Conservation (phyloP, 768 basidiomycete species). For the Hypholoma fasciculare region DNA sequence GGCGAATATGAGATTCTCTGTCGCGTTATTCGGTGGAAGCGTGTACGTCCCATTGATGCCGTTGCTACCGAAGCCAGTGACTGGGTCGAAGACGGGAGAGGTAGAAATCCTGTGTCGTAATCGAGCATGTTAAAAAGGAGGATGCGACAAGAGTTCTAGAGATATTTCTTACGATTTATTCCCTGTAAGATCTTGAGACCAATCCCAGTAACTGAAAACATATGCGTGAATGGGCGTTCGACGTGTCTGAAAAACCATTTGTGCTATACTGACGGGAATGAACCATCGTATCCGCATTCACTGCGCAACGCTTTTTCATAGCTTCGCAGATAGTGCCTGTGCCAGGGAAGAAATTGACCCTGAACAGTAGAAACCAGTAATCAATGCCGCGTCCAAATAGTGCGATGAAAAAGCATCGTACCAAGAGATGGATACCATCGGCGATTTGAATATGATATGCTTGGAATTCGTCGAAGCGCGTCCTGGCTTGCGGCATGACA, state of each 20-base stretch:
- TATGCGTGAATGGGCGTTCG: neutral
- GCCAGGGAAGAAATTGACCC: constrained; percentile 38
- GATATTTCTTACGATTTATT: constrained; percentile 13
- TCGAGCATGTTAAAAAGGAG: neutral
- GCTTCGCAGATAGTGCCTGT: constrained; percentile 26
- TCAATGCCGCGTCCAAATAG: neutral
- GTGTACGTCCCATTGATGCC: constrained; percentile 24
- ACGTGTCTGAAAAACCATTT: neutral
- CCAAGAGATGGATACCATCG: constrained; percentile 31
- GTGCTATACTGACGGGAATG: constrained; percentile 24
- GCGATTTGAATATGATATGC: constrained; percentile 31
- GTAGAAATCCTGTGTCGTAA: constrained; percentile 19
- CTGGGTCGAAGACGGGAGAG: constrained; percentile 34
- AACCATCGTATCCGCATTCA: constrained; percentile 31
- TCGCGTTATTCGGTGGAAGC: constrained; percentile 14
- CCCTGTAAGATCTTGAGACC: constrained; percentile 28
- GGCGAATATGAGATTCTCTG: constrained; percentile 4
- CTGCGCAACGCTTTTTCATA: constrained; percentile 28
- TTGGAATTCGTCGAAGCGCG: constrained; percentile 41
- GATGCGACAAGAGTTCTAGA: neutral
- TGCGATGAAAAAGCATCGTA: constrained; percentile 14
- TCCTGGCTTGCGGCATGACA: constrained; percentile 18
- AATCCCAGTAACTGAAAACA: constrained; percentile 35
- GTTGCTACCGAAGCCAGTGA: constrained; percentile 35
- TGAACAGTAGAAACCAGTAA: constrained; percentile 1